Evolutionary conservation across 2,329 filamentous ascomycete genomes (phyloP).

Genomic region (Diaporthe vexans): DNA sequence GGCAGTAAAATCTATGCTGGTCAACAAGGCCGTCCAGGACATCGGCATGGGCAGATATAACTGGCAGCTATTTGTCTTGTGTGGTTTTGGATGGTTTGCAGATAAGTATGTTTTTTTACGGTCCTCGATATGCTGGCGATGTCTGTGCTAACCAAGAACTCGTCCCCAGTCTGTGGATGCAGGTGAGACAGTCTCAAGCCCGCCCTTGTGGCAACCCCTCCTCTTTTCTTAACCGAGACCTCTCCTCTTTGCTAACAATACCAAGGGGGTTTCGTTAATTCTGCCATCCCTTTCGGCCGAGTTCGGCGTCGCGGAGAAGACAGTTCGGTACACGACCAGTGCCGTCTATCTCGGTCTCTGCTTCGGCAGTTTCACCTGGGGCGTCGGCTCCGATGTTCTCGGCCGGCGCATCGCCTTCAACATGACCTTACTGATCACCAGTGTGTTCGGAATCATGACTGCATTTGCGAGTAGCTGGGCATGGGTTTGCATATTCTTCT

Average conservation of each 20-base stretch:
- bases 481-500: slow-evolving; percentile 71
- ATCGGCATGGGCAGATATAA: slow-evolving; percentile 92
- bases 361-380: slow-evolving; percentile 85
- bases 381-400: slow-evolving; percentile 81
- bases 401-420: slow-evolving; percentile 88
- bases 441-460: slow-evolving; percentile 79
- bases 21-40: slow-evolving; percentile 88
- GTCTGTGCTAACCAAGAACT: slow-evolving; percentile 39
- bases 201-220: not conserved
- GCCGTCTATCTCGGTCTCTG: slow-evolving; percentile 83
- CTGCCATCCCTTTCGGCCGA: slow-evolving; percentile 81
- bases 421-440: slow-evolving; percentile 80
- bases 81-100: slow-evolving; percentile 89
- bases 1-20: slow-evolving; percentile 79
- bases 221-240: slow-evolving; percentile 22
- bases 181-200: slow-evolving; percentile 55
- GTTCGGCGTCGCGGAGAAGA: slow-evolving; percentile 78
- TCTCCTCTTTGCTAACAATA: slow-evolving; percentile 34
- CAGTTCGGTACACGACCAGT: slow-evolving; percentile 85
- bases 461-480: slow-evolving; percentile 79
- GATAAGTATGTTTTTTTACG: slow-evolving; percentile 74
- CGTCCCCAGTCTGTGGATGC: slow-evolving; percentile 76
- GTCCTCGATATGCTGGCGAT: not conserved
- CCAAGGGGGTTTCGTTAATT: slow-evolving; percentile 79
- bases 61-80: slow-evolving; percentile 85